These are phyloP conservation scores for Agaricus bisporus DNA, from an alignment of 768 basidiomycete genomes.

Conservation along the genomic window DNA sequence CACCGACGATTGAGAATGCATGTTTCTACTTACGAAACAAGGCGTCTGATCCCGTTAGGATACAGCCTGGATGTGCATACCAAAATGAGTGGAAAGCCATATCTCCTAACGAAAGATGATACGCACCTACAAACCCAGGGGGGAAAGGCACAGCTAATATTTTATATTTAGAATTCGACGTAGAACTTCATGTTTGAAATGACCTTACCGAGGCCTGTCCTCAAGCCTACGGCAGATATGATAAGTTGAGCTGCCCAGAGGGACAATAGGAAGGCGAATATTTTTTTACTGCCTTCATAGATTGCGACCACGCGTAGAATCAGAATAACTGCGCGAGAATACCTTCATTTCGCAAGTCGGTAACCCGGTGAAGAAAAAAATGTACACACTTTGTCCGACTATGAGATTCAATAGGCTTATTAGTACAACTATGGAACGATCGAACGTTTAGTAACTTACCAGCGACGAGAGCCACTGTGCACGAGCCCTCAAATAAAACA, in stretches of 20 bases:
- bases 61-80: conserved; percentile 18
- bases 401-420: no score
- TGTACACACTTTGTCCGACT: conserved; percentile 13
- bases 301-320: conserved; percentile 26
- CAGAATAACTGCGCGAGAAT: conserved; percentile 20
- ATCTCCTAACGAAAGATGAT: neutral
- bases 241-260: conserved; percentile 21
- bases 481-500: conserved; percentile 24
- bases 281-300: conserved; percentile 15
- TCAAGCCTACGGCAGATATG: conserved; percentile 18
- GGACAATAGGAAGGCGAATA: conserved; percentile 16
- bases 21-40: conserved; percentile 18
- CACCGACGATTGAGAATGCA: no score
- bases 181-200: neutral
- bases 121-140: conserved; percentile 16
- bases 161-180: neutral
- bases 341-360: neutral
- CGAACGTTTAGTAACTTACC: neutral
- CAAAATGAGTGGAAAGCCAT: neutral
- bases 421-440: no score
- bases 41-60: conserved; percentile 16
- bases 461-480: conserved; percentile 22
- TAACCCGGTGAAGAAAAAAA: no score
- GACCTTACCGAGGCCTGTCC: conserved; percentile 19
- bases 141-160: conserved; percentile 19